A percentile compares a stretch with the other conserved stretches of the same genome.
phyloP scores from a whole-genome alignment of 495 filamentous ascomycete genomes.

The Oidiodendron maius region DNA sequence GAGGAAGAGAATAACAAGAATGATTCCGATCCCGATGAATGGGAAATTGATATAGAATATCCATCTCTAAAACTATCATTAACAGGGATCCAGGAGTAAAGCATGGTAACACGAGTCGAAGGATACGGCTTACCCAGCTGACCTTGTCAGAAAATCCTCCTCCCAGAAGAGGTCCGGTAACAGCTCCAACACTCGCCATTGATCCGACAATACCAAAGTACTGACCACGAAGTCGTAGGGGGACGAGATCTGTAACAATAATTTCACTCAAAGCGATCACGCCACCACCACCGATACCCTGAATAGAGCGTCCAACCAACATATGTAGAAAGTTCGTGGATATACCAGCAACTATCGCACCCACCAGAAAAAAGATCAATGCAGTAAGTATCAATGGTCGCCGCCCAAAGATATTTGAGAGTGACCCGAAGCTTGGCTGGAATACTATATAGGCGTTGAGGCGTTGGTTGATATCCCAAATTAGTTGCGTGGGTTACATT shows the following conservation, averaged over 20 bases:
- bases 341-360: constrained; percentile 52
- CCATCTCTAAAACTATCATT: constrained; percentile 42
- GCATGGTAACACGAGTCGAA: not conserved
- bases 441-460: constrained; percentile 41
- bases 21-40: constrained; percentile 27
- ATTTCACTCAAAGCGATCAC: constrained; percentile 56
- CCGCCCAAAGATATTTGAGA: constrained; percentile 46
- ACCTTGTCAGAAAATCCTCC: constrained; percentile 59
- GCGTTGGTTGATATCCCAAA: too few relatives aligned
- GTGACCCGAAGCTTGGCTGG: constrained; percentile 39
- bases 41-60: constrained; percentile 40
- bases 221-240: constrained; percentile 39
- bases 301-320: constrained; percentile 28
- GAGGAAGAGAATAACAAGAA: constrained; percentile 30
- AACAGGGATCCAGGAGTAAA: not conserved
- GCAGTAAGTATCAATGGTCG: constrained; percentile 35
- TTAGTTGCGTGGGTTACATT: too few relatives aligned
- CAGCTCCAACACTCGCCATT: constrained; percentile 58
- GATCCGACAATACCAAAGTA: constrained; percentile 24
- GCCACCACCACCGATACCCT: constrained; percentile 68
- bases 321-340: constrained; percentile 50
- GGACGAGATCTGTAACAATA: constrained; percentile 58
- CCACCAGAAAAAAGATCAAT: constrained; percentile 39
- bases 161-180: constrained; percentile 59
- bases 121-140: not conserved